Evolutionary conservation across 1,284 basidiomycete species (phyloP), one percentile per base, ranked within the genome.

Genomic region (Ganoderma meredithae): DNA sequence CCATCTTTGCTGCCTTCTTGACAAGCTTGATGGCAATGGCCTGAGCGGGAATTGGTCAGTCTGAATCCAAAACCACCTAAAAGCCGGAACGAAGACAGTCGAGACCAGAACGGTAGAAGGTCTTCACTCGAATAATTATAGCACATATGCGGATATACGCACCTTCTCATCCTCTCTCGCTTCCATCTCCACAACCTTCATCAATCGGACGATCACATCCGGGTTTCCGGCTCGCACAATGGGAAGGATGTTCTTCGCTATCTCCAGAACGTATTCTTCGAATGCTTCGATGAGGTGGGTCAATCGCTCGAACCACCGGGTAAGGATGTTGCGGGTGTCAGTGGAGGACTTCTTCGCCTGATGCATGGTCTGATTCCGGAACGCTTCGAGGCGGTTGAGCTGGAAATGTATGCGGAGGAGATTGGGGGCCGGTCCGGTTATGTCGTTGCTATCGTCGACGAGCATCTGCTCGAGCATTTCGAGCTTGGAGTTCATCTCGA

Each of bases 121-220:
- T 36, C 36, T 36, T 36, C 36, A 36, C 36, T 36, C 36, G 7
- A 25, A 49, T 36, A 7, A 36, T 36, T 8, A 27, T 7, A n/a
- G 8, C 53, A 47, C 25, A 49, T 17, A 47, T 25, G 59, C 52
- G 40, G 55, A n/a, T 9, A 31, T 43, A 74, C 79, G 55, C 75
- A 94, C 96, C 86, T 97, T 98, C 81, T 99, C 95, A 77, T 99
- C 98, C 78, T 96, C 95, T 73, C 88, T 88, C 5, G 93, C 95
- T 79, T 99, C 98, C 27, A 95, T 87, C 79, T 99, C 97, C 47
- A 95, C 92, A 68, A 99, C 95, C 83, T 99, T 99, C 77, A 97
- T 83, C 63, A 99, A 81, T 75, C 94, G 93, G 62, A 99, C 96
- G 12, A 99, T 88, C 19, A 97, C 96, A 39, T 92, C 90, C 0